Evolutionary conservation across 345 rosid genomes (phyloP).

Genomic region (Eutrema japonicum): DNA sequence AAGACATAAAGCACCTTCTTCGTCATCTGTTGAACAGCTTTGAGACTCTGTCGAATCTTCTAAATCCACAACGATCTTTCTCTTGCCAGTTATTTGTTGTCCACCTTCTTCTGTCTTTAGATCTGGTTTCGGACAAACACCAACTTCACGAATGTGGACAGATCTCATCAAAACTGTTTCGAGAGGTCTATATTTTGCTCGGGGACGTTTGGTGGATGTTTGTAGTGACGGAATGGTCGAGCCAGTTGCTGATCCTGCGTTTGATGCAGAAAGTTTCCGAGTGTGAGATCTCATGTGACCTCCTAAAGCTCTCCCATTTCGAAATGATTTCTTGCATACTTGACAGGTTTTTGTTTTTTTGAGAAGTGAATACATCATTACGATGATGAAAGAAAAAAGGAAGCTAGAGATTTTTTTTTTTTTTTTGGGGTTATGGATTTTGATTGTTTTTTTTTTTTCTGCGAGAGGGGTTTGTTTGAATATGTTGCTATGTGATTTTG

Average conservation of each 20-base stretch:
- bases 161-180: slow-evolving; percentile 31
- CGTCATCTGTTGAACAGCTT: neutral
- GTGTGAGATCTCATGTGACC: slow-evolving; percentile 42
- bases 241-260: neutral
- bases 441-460: neutral
- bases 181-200: neutral
- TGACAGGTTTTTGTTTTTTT: slow-evolving; percentile 24
- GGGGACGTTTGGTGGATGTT: slow-evolving; percentile 5
- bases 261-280: neutral
- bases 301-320: slow-evolving; percentile 34
- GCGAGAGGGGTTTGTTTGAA: slow-evolving; percentile 3
- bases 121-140: slow-evolving; percentile 16
- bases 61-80: neutral
- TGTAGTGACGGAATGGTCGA: slow-evolving; percentile 3
- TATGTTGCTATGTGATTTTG: slow-evolving; percentile 5
- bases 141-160: slow-evolving; percentile 6
- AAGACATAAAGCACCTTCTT: slow-evolving; percentile 22
- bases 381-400: neutral
- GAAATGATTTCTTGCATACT: slow-evolving; percentile 22
- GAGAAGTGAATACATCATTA: slow-evolving; percentile 33
- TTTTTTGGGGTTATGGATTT: neutral
- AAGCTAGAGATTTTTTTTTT: neutral
- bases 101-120: slow-evolving; percentile 17
- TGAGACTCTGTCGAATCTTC: neutral
- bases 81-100: slow-evolving; percentile 1